These are phyloP conservation scores for Ceriops tagal DNA, from an alignment of 345 rosid genomes.

Conservation along the genomic window DNA sequence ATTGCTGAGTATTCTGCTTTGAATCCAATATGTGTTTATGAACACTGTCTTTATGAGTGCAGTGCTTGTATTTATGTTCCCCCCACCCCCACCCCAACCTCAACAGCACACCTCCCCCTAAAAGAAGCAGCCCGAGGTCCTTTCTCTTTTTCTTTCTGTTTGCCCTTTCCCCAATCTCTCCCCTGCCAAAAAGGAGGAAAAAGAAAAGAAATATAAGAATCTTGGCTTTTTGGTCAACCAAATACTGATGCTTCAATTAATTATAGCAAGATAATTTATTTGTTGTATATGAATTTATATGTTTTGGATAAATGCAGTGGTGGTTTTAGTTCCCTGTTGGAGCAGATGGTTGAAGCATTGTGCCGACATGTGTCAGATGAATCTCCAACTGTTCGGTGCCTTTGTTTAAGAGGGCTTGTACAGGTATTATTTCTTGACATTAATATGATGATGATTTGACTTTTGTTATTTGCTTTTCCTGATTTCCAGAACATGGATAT, in stretches of 20 bases:
- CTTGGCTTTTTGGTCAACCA: no score
- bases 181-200: no score
- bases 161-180: no score
- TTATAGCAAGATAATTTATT: background rate
- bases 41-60: background rate
- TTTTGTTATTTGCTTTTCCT: background rate
- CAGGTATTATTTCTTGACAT: conserved; percentile 45
- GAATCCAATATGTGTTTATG: background rate
- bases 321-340: conserved; percentile 66
- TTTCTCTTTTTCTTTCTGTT: background rate
- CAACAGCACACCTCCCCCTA: no score
- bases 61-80: background rate
- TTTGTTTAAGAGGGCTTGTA: conserved; percentile 88
- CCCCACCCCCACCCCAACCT: background rate
- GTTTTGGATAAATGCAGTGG: conserved; percentile 48
- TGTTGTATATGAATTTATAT: conserved; percentile 5
- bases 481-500: background rate
- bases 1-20: background rate
- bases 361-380: conserved; percentile 95
- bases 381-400: conserved; percentile 89
- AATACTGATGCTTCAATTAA: background rate
- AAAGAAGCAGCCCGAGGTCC: no score
- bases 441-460: background rate
- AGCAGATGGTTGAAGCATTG: conserved; percentile 89
- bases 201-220: no score